phyloP scores from a whole-genome alignment of 768 basidiomycete species.

The Dendrothele bispora region DNA sequence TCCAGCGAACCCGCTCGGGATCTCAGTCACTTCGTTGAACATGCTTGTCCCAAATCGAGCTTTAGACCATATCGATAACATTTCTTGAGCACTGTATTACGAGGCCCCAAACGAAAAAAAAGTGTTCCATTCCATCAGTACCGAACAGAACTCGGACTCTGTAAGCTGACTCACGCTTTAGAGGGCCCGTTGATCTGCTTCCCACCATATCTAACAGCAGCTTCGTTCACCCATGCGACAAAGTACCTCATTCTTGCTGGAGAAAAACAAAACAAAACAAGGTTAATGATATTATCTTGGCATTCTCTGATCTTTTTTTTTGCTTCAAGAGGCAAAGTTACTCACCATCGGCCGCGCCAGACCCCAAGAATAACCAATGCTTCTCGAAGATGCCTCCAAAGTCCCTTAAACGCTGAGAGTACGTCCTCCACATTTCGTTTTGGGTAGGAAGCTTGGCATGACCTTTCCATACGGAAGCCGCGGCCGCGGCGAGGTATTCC shows the following conservation, averaged over 20 bases:
- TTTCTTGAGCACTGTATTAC: neutral
- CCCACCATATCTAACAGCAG: neutral
- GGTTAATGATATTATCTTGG: no score
- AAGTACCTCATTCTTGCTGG: neutral
- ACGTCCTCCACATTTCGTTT: slow-evolving; percentile 30
- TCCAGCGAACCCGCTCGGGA: neutral
- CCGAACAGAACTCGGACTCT: neutral
- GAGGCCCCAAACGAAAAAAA: neutral
- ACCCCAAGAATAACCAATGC: slow-evolving; percentile 35
- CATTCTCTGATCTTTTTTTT: no score
- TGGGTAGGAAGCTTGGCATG: slow-evolving; percentile 34
- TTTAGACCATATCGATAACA: neutral
- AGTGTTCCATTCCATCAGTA: no score
- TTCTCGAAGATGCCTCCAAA: slow-evolving; percentile 33
- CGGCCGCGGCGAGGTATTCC: slow-evolving; percentile 34
- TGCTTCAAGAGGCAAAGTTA: no score
- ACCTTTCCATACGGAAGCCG: slow-evolving; percentile 37
- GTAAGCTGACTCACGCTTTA: neutral
- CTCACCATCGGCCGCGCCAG: slow-evolving; percentile 26
- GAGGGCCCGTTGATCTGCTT: neutral
- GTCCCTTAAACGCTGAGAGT: slow-evolving; percentile 27
- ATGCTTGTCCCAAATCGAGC: neutral
- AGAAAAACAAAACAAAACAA: neutral
- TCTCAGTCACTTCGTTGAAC: neutral
- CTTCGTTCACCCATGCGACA: neutral